Conservation (phyloP, 495 filamentous ascomycete species). For the Entonaema liquescens region DNA sequence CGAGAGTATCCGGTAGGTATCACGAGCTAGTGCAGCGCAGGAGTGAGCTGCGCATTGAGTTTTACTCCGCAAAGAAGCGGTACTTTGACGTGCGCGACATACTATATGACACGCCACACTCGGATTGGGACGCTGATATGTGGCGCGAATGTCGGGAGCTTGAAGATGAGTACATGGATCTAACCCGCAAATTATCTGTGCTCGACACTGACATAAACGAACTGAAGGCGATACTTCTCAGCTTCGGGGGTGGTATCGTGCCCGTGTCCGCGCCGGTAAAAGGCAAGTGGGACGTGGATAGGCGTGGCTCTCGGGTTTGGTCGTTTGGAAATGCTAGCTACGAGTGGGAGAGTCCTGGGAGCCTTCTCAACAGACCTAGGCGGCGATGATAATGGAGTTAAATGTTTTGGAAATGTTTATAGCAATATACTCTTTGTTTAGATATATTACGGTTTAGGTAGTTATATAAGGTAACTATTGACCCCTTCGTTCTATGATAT, state of each 20-base stretch:
- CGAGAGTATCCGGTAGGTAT: background rate
- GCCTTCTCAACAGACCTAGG: background rate
- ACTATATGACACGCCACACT: background rate
- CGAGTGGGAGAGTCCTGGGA: background rate
- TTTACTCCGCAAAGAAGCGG: background rate
- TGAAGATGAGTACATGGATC: conserved; percentile 14
- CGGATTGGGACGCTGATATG: conserved; percentile 11
- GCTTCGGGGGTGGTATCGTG: background rate
- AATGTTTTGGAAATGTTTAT: background rate
- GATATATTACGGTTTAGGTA: too few species aligned
- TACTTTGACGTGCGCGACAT: conserved; percentile 13
- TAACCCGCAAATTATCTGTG: background rate
- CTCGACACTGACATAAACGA: conserved; percentile 16
- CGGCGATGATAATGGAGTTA: background rate
- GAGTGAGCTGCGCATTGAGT: background rate
- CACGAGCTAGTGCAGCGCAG: conserved; percentile 3
- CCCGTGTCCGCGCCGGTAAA: background rate
- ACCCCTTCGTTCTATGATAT: too few species aligned
- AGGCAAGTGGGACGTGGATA: background rate
- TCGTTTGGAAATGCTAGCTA: background rate
- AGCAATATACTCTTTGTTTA: too few species aligned
- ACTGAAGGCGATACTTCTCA: conserved; percentile 7
- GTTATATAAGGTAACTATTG: too few species aligned
- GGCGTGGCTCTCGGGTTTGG: background rate
- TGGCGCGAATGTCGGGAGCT: conserved; percentile 6